phyloP scores from a whole-genome alignment of 345 rosid species.

The Rhizophora mangle region DNA sequence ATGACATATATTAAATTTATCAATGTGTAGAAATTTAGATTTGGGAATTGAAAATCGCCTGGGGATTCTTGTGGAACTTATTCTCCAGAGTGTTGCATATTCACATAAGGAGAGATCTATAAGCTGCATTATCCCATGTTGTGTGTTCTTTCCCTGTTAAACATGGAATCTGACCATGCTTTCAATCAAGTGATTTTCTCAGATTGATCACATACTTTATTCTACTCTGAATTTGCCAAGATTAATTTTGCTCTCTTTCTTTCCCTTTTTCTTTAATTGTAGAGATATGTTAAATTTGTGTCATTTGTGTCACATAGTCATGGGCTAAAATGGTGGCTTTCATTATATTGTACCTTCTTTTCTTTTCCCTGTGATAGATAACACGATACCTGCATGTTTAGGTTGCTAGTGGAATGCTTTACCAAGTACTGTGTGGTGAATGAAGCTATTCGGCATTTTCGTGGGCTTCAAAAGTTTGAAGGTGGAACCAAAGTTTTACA shows the following conservation, averaged over 20 bases:
- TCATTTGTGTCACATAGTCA: neutral
- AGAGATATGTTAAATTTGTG: neutral
- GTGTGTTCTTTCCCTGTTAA: too few species aligned
- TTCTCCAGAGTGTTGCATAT: too few species aligned
- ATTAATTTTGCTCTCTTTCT: neutral
- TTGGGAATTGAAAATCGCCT: too few species aligned
- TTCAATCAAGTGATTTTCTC: too few species aligned
- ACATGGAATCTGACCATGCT: too few species aligned
- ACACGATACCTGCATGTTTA: constrained; percentile 33
- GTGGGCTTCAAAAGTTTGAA: constrained; percentile 73
- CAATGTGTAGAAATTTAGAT: too few species aligned
- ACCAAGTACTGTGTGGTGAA: constrained; percentile 74
- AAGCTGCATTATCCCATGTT: too few species aligned
- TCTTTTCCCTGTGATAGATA: constrained; percentile 15
- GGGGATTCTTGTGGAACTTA: too few species aligned
- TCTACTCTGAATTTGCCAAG: too few species aligned
- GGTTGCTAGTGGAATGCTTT: constrained; percentile 95
- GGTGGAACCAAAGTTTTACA: constrained; percentile 77
- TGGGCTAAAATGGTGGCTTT: constrained; percentile 3
- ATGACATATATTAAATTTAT: too few species aligned
- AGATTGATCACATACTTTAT: too few species aligned
- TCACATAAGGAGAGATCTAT: too few species aligned
- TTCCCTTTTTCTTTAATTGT: neutral
- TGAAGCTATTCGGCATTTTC: constrained; percentile 96
- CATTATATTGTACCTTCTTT: neutral